Evolutionary conservation across 441 rosid genomes (phyloP).

Genomic region (Bruguiera hainesii): DNA sequence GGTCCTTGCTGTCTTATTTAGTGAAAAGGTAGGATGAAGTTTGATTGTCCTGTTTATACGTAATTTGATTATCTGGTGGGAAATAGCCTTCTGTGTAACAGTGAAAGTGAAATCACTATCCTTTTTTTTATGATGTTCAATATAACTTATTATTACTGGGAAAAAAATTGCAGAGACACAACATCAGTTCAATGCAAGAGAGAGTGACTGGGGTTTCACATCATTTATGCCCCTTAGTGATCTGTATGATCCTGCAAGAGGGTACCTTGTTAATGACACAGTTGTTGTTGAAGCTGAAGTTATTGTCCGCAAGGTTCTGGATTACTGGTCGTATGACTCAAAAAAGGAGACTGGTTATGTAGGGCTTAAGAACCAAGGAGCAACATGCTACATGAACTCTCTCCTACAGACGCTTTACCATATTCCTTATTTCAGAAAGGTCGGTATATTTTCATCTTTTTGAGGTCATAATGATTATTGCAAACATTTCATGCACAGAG

Average conservation of each 20-base stretch:
- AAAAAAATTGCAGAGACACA: conserved; percentile 59
- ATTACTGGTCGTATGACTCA: conserved; percentile 87
- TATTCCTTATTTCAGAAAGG: conserved; percentile 89
- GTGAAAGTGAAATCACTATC: not conserved
- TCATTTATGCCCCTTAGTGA: conserved; percentile 87
- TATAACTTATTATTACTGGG: conserved; percentile 2
- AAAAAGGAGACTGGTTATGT: conserved; percentile 94
- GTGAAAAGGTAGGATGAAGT: not conserved
- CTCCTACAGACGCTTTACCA: conserved; percentile 78
- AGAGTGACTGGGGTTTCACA: conserved; percentile 95
- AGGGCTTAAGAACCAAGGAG: conserved; percentile 94
- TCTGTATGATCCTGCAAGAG: conserved; percentile 74
- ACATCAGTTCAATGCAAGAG: conserved; percentile 85
- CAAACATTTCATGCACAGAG: conserved; percentile 7
- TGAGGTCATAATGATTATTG: conserved; percentile 1
- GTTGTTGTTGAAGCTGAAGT: conserved; percentile 85
- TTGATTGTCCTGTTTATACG: not conserved
- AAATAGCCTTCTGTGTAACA: not conserved
- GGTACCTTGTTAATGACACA: conserved; percentile 71
- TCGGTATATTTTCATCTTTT: conserved; percentile 24
- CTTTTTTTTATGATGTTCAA: not conserved
- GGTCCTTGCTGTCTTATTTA: not conserved
- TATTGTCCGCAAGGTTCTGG: conserved; percentile 64
- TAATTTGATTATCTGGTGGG: conserved; percentile 8
- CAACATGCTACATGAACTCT: conserved; percentile 93